A percentile compares a stretch with the other conserved stretches of the same genome.
phyloP scores from a whole-genome alignment of 192 early-diverging fungal genomes.

The Kickxella alabastrina region DNA sequence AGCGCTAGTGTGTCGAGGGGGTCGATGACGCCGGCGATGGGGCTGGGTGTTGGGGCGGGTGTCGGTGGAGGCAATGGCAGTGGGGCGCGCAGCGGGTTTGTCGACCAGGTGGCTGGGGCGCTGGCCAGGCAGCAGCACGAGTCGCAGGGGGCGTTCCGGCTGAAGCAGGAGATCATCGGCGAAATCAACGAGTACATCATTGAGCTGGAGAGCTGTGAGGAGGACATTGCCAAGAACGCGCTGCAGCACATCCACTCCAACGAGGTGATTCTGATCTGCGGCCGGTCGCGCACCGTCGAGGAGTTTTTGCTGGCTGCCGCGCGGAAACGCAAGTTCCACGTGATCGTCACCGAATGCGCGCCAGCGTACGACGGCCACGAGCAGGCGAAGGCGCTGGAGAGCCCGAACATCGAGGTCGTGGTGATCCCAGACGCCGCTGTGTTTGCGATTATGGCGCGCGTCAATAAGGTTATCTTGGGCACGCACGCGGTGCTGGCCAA shows the following conservation, averaged over 20 bases:
- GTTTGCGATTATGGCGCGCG: constrained; percentile 96
- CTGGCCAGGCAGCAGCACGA: constrained; percentile 36
- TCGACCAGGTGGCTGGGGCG: constrained; percentile 54
- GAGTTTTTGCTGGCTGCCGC: constrained; percentile 83
- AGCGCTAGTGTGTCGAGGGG: neutral
- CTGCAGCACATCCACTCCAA: constrained; percentile 91
- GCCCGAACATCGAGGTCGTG: constrained; percentile 83
- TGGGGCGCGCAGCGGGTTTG: constrained; percentile 42
- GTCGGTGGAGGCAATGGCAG: too few relatives aligned
- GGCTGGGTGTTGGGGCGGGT: too few relatives aligned
- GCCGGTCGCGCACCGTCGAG: constrained; percentile 80
- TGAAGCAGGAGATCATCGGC: constrained; percentile 76
- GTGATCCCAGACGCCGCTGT: constrained; percentile 89
- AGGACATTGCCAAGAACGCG: constrained; percentile 78
- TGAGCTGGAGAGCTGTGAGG: constrained; percentile 75
- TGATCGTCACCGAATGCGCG: constrained; percentile 91
- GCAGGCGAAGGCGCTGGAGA: constrained; percentile 70
- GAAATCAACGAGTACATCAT: constrained; percentile 84
- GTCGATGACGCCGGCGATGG: constrained; percentile 39
- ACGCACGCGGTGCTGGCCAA: constrained; percentile 91
- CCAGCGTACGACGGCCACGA: constrained; percentile 86
- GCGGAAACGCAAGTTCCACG: constrained; percentile 81
- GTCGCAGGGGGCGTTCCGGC: constrained; percentile 38
- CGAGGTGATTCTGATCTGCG: constrained; percentile 94
- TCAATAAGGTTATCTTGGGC: constrained; percentile 94